Evolutionary conservation across 148 eudicot genomes (phyloP), one percentile per base, ranked within the genome.

Genomic region (Drosera capensis): DNA sequence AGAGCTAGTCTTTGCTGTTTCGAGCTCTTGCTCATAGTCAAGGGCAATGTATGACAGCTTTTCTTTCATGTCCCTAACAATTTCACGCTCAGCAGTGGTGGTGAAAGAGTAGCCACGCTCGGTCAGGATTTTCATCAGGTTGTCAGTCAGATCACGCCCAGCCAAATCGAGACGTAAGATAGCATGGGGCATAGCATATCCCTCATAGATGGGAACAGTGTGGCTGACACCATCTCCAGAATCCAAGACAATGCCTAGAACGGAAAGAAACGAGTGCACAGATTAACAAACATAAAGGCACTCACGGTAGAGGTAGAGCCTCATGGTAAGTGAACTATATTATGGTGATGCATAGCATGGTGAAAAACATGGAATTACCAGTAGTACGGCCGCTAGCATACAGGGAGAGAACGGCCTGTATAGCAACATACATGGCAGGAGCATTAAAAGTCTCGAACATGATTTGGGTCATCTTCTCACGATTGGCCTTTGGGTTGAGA

Each of bases 141-240:
- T n/a, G n/a, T n/a, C n/a, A n/a, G n/a, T n/a, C n/a, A n/a, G 75
- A 40, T 72, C 82, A 43, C 75, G 82, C 1, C 82, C 75, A 2
- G 75, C 82, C 35, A 76, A 57, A 59, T 76, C 82, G 23, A 71
- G 63, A 59, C 82, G 78, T 23, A 72, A 20, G 25, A 76, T 69
- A 55, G 75, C 75, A 18, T 67, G 72, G 43, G 69, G 72, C n/a
- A 67, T 71, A 14, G 69, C 77, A 17, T 63, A 71, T 16, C 77
- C 72, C 51, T 67, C 77, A 17, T 67, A 71, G 37, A 67, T 67
- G 44, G 69, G 72, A 19, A 71, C 72, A n/a, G n/a, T n/a, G n/a
- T n/a, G n/a, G n/a, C n/a, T n/a, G n/a, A n/a, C n/a, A n/a, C n/a
- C n/a, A n/a, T n/a, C n/a, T n/a, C n/a, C n/a, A n/a, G n/a, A n/a